Percentiles rank a stretch among this genome's conserved stretches.
Conservation (phyloP, 73 alveolate genomes). For the Stentor roeselii region DNA sequence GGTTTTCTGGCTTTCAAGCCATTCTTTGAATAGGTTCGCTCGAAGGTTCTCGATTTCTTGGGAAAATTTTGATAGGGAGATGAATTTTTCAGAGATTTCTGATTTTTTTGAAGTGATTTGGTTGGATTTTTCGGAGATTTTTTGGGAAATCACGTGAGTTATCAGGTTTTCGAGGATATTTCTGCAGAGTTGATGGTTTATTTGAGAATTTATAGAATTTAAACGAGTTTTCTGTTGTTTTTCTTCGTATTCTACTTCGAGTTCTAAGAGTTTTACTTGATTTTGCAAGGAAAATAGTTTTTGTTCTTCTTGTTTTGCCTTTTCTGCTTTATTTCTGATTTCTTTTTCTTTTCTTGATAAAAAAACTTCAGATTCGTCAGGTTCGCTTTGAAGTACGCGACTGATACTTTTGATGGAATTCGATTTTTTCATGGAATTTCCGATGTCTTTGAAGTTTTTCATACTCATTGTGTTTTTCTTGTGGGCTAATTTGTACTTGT, state of each 20-base stretch:
- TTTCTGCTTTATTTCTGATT: not conserved
- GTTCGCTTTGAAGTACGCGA: no score
- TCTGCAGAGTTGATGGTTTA: not conserved
- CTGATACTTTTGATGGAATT: no score
- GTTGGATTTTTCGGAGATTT: no score
- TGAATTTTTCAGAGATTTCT: not conserved
- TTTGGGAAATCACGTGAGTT: no score
- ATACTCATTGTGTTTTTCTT: no score
- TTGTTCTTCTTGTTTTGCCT: not conserved
- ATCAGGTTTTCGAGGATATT: no score
- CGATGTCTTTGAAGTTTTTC: no score
- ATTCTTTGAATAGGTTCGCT: not conserved
- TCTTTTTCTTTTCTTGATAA: not conserved
- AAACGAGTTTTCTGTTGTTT: not conserved
- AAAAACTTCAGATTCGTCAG: not conserved
- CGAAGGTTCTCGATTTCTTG: not conserved
- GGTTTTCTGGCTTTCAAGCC: not conserved
- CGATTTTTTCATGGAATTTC: no score
- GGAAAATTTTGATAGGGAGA: not conserved
- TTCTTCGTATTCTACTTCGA: not conserved
- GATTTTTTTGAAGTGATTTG: not conserved
- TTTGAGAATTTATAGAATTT: no score
- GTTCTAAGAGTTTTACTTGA: not conserved
- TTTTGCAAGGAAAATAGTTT: not conserved
- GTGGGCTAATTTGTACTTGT: not conserved